phyloP scores from a whole-genome alignment of 768 basidiomycete genomes.

The Mycena haematopus region DNA sequence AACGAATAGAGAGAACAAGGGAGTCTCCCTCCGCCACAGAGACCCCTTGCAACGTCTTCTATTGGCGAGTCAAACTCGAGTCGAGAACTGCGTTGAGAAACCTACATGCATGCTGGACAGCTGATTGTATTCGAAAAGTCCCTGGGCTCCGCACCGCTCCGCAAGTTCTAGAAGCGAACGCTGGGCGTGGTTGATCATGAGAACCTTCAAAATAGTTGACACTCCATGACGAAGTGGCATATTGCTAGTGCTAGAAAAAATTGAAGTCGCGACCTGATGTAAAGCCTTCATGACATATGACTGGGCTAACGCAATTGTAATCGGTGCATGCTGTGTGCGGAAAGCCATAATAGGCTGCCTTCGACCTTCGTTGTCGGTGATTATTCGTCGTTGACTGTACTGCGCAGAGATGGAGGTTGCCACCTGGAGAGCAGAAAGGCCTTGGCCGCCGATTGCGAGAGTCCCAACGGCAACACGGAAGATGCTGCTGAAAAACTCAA shows the following conservation, averaged over 20 bases:
- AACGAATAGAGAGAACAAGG: constrained; percentile 46
- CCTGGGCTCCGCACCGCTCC: constrained; percentile 1
- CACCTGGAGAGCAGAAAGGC: too few species aligned
- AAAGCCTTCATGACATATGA: constrained; percentile 1
- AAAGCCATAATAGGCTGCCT: neutral
- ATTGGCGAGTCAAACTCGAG: neutral
- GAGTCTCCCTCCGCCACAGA: constrained; percentile 54
- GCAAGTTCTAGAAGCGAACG: neutral
- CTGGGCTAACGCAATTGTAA: neutral
- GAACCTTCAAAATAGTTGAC: neutral
- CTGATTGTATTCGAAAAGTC: neutral
- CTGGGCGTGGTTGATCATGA: neutral
- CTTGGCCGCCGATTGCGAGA: too few species aligned
- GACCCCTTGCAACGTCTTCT: constrained; percentile 35
- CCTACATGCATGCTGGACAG: neutral
- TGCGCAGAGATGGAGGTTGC: neutral
- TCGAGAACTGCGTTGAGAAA: neutral
- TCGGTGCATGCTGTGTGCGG: neutral
- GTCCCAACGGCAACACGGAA: constrained; percentile 2
- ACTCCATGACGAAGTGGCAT: neutral
- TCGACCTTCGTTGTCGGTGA: too few species aligned
- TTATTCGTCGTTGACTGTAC: neutral
- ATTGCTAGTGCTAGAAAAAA: neutral
- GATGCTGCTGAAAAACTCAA: too few species aligned
- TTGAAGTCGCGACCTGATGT: neutral